phyloP scores from a whole-genome alignment of 768 basidiomycete genomes.

The Leccinellum rugosiceps region DNA sequence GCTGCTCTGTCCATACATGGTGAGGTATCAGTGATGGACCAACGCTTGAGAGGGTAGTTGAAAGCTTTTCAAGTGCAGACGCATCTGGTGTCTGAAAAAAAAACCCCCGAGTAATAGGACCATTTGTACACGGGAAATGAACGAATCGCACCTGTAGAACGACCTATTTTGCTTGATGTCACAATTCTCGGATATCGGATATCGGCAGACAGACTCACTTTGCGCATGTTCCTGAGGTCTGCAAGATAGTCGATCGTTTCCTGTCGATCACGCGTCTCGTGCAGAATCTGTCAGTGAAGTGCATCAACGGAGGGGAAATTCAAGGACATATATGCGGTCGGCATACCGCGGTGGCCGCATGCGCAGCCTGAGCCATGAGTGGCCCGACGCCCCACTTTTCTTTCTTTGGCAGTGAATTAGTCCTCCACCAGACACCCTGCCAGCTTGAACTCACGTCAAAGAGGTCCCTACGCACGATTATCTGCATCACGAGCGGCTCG shows the following conservation, averaged over 20 bases:
- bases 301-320: background rate
- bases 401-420: conserved; percentile 24
- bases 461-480: conserved; percentile 41
- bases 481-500: conserved; percentile 40
- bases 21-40: conserved; percentile 32
- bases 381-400: conserved; percentile 45
- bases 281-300: conserved; percentile 31
- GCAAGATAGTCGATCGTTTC: conserved; percentile 39
- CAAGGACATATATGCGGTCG: background rate
- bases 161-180: conserved; percentile 24
- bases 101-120: too few species aligned
- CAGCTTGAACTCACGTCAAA: conserved; percentile 34
- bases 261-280: conserved; percentile 35
- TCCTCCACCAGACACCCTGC: background rate
- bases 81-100: conserved; percentile 32
- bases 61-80: conserved; percentile 32
- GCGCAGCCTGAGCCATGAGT: conserved; percentile 43
- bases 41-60: conserved; percentile 22
- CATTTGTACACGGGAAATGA: background rate
- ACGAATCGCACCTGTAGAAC: conserved; percentile 36
- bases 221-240: conserved; percentile 40
- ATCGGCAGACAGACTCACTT: conserved; percentile 25
- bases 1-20: conserved; percentile 44
- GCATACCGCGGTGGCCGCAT: conserved; percentile 40
- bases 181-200: background rate